Conservation (phyloP, 116 monocot species). For the Zostera marina region DNA sequence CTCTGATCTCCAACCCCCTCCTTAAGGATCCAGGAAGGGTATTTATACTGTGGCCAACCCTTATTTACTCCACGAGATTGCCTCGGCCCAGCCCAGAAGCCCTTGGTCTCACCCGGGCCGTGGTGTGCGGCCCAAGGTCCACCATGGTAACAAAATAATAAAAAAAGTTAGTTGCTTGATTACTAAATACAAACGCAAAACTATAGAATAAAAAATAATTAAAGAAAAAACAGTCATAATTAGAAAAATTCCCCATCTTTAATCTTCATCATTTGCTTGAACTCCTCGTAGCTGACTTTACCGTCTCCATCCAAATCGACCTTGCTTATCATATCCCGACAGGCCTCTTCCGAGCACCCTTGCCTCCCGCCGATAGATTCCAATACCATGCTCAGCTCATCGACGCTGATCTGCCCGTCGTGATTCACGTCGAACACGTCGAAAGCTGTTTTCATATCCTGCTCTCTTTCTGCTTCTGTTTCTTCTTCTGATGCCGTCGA, state of each 20-base stretch:
- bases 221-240: too few relatives aligned
- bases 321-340: constrained; percentile 38
- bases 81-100: too few relatives aligned
- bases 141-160: too few relatives aligned
- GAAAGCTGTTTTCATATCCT: constrained; percentile 13
- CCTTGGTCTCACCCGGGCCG: too few relatives aligned
- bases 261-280: constrained; percentile 55
- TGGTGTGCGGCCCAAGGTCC: too few relatives aligned
- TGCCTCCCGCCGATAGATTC: constrained; percentile 26
- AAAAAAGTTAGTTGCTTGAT: too few relatives aligned
- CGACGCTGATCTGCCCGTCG: constrained; percentile 32
- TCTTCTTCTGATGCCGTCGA: background rate
- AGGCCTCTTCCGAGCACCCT: constrained; percentile 26
- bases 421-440: constrained; percentile 17
- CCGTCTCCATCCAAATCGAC: constrained; percentile 70
- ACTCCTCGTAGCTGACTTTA: constrained; percentile 55
- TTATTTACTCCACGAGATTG: too few relatives aligned
- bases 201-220: too few relatives aligned
- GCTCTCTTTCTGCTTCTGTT: constrained; percentile 2
- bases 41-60: too few relatives aligned
- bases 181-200: too few relatives aligned
- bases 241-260: background rate
- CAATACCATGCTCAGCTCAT: constrained; percentile 41
- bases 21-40: too few relatives aligned
- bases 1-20: background rate